Conservation (phyloP, 768 basidiomycete genomes). For the Trametes coccinea region DNA sequence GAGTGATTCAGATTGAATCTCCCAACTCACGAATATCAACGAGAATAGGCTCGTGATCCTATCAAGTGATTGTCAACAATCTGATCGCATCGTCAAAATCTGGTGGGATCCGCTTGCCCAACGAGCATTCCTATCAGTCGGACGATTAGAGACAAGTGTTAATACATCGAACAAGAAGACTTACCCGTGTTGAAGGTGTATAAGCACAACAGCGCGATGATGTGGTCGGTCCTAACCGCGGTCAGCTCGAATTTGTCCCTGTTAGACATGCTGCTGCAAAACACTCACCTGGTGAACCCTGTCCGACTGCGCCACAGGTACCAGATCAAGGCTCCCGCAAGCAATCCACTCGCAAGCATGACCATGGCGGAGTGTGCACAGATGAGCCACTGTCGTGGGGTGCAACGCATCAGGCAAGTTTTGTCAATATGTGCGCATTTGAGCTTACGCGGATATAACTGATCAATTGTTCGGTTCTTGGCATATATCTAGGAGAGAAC, state of each 20-base stretch:
- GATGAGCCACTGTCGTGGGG: not conserved
- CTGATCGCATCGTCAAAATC: too few relatives aligned
- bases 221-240: slow-evolving; percentile 2
- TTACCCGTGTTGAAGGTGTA: slow-evolving; percentile 4
- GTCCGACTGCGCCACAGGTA: not conserved
- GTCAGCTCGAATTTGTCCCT: too few relatives aligned
- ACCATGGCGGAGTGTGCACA: slow-evolving; percentile 6
- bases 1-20: too few relatives aligned
- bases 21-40: slow-evolving; percentile 3
- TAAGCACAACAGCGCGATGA: not conserved
- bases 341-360: not conserved
- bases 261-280: not conserved
- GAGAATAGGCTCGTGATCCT: slow-evolving; percentile 1
- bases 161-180: not conserved
- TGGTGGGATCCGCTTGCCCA: not conserved
- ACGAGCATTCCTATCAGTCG: not conserved
- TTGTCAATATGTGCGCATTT: too few relatives aligned
- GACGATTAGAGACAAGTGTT: not conserved
- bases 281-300: not conserved
- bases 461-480: not conserved
- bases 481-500: not conserved
- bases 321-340: slow-evolving; percentile 4
- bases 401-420: too few relatives aligned
- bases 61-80: too few relatives aligned
- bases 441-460: not conserved